Evolutionary conservation across 768 basidiomycete genomes (phyloP), one percentile per base, ranked within the genome.

Genomic region (Boletus patriciae): DNA sequence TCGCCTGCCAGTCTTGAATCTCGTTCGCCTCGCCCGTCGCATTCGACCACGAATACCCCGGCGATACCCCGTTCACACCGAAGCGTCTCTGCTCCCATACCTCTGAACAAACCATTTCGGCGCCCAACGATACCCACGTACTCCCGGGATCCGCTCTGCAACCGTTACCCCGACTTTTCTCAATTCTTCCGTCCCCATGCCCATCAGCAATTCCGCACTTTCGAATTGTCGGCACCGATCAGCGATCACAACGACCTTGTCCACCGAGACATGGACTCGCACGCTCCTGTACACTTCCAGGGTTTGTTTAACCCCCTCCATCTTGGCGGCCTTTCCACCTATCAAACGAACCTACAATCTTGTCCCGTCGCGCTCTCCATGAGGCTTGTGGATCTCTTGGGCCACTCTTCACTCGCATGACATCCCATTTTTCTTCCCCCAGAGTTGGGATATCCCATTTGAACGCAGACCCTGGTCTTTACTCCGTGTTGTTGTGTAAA

Each of bases 141-240:
- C 60, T 68, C 72, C 25, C 71, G 72, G 51, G 66, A 71, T 55
- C 68, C 70, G 6, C 68, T 71, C 12, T 62, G 37, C 54, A 62
- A 70, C 45, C 66, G 70, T 40, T 73, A 71, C 52, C 71, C 70
- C 29, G 70, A 71, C 55, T 71, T 71, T 41, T 72, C 70, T 46
- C 66, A 66, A 19, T 71, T 71, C 51, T 71, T 71, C 54, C 62
- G 37, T 18, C 62, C 70, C 2, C 38, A 18, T 18, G 63, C 47
- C 19, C 38, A 58, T 40, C 52, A 61, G n/a, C 63, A 36, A 55
- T 52, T 51, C 46, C 46, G 29, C 23, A 25, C 18, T 23, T 51
- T 55, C 29, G 44, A 46, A 34, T 19, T 42, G 49, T 31, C 40
- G 7, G 40, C 37, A 10, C 45, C 58, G 18, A 37, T 42, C 44